Evolutionary conservation across 1,284 basidiomycete species (phyloP).

Genomic region (Fomitopsis schrenkii): DNA sequence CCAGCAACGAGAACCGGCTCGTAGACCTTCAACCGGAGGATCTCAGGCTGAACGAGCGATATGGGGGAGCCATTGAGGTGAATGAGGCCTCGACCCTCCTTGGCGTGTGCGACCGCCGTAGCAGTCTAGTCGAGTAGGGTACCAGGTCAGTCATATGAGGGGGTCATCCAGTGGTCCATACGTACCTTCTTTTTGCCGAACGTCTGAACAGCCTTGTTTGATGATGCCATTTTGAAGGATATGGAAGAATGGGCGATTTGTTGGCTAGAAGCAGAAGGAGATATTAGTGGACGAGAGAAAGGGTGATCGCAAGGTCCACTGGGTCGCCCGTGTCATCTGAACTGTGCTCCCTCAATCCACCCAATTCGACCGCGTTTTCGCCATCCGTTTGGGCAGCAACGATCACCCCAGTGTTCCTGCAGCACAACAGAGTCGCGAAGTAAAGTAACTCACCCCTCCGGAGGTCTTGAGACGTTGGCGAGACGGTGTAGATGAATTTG

Average conservation of each 20-base stretch:
- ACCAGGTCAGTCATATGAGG: not conserved
- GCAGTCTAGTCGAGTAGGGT: constrained; percentile 65
- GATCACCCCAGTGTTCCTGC: not conserved
- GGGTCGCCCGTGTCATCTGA: constrained; percentile 33
- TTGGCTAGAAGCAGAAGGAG: constrained; percentile 6
- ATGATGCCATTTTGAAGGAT: constrained; percentile 60
- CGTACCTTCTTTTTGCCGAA: constrained; percentile 98
- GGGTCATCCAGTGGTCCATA: constrained; percentile 1
- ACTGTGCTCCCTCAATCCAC: constrained; percentile 34
- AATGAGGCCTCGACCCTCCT: constrained; percentile 96
- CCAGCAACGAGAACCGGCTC: constrained; percentile 91
- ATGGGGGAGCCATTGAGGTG: constrained; percentile 98
- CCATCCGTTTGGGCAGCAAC: constrained; percentile 1
- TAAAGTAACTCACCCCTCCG: constrained; percentile 37
- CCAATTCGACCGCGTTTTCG: constrained; percentile 19
- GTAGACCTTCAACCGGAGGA: constrained; percentile 98
- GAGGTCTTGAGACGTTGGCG: constrained; percentile 30
- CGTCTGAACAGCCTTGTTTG: constrained; percentile 88
- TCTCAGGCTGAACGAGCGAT: constrained; percentile 90
- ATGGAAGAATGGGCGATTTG: constrained; percentile 21
- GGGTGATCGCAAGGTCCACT: not conserved
- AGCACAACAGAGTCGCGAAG: not conserved
- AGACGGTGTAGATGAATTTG: constrained; percentile 20
- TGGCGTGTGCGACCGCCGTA: constrained; percentile 93
- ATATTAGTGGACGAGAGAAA: not conserved